These are phyloP conservation scores for Serendipita sp. DNA, from an alignment of 1,284 basidiomycete species.

Conservation along the genomic window DNA sequence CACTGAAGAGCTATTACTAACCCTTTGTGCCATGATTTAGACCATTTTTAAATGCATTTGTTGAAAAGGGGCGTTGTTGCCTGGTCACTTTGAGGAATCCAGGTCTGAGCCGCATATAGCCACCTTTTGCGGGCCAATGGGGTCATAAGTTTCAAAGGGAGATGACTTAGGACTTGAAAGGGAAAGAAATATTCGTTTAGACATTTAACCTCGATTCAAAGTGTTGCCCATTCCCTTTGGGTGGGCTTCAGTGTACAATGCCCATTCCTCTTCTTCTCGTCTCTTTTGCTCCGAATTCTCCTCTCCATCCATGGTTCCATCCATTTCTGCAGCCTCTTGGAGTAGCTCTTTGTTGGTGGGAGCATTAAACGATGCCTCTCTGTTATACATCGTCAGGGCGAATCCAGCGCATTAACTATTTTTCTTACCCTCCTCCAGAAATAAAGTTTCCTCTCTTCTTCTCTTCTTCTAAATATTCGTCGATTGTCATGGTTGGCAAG, in stretches of 20 bases:
- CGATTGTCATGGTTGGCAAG: slow-evolving; percentile 90
- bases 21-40: neutral
- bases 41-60: neutral
- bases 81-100: neutral
- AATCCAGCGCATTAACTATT: neutral
- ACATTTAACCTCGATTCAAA: slow-evolving; percentile 73
- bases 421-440: slow-evolving; percentile 68
- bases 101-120: neutral
- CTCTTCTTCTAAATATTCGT: slow-evolving; percentile 89
- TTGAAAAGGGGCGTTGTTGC: neutral
- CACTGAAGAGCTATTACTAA: slow-evolving; percentile 3
- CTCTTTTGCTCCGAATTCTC: slow-evolving; percentile 65
- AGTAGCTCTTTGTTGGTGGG: slow-evolving; percentile 69
- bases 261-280: slow-evolving; percentile 78
- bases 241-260: slow-evolving; percentile 65
- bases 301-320: slow-evolving; percentile 60
- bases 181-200: neutral
- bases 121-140: no score
- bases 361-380: neutral
- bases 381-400: neutral
- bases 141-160: neutral
- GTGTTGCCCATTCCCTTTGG: slow-evolving; percentile 81
- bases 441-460: slow-evolving; percentile 74
- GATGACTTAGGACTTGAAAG: neutral
- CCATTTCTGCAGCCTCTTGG: slow-evolving; percentile 64